Evolutionary conservation across 257 asterid species (phyloP).

Genomic region (Nicotiana noctiflora): DNA sequence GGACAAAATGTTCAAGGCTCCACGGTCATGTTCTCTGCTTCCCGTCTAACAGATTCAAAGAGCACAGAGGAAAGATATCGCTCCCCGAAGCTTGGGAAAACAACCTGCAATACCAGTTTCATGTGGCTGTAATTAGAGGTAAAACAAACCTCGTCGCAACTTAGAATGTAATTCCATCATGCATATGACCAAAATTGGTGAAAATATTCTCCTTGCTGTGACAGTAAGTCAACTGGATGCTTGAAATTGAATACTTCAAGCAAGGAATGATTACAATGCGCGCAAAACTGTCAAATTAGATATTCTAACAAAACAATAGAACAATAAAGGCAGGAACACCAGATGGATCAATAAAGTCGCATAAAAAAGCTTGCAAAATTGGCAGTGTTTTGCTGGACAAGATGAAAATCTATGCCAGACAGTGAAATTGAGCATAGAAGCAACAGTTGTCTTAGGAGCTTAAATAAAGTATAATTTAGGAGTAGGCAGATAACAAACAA

Average conservation of each 20-base stretch:
- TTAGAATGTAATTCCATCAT: neutral
- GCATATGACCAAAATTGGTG: neutral
- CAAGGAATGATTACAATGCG: neutral
- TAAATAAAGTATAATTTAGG: neutral
- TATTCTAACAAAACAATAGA: neutral
- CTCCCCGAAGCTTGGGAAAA: slow-evolving; percentile 93
- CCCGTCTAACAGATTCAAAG: slow-evolving; percentile 62
- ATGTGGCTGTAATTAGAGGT: neutral
- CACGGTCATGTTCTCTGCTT: slow-evolving; percentile 74
- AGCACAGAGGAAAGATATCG: slow-evolving; percentile 82
- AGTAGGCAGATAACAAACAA: neutral
- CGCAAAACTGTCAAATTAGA: neutral
- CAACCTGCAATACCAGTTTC: slow-evolving; percentile 32
- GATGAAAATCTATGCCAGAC: neutral
- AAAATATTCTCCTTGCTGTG: neutral
- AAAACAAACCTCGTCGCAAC: neutral
- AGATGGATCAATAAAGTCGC: neutral
- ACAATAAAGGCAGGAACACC: neutral
- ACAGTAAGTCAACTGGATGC: neutral
- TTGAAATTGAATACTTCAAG: neutral
- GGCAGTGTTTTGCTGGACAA: neutral
- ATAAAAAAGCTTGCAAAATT: neutral
- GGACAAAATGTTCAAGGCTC: slow-evolving; percentile 41
- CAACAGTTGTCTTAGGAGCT: neutral
- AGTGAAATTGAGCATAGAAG: neutral